Conservation (phyloP, 2,329 filamentous ascomycete genomes). For the Nannizziopsis barbatae region DNA sequence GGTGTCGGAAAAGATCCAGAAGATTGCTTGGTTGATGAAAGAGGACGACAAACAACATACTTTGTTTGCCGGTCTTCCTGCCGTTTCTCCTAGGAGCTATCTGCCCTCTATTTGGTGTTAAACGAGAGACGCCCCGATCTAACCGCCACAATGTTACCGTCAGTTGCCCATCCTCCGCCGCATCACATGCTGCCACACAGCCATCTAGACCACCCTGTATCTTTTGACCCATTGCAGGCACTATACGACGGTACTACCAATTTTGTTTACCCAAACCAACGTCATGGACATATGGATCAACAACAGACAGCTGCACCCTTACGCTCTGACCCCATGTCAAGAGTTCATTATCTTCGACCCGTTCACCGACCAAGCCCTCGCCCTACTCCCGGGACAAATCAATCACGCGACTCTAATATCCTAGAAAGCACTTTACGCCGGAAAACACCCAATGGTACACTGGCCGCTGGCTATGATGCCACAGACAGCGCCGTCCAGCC, state of each 20-base stretch:
- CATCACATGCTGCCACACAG: slow-evolving; percentile 35
- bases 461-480: slow-evolving; percentile 84
- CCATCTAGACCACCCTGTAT: slow-evolving; percentile 26
- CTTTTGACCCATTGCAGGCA: slow-evolving; percentile 23
- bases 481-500: slow-evolving; percentile 63
- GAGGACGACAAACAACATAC: slow-evolving; percentile 10
- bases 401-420: slow-evolving; percentile 14
- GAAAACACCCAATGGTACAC: slow-evolving; percentile 89
- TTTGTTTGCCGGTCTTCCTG: slow-evolving; percentile 10
- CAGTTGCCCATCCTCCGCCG: slow-evolving; percentile 32
- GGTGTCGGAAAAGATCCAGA: slow-evolving; percentile 37
- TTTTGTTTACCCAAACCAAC: slow-evolving; percentile 22
- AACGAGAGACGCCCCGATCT: not conserved
- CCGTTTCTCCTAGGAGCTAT: not conserved
- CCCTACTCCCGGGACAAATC: slow-evolving; percentile 20
- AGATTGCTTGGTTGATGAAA: slow-evolving; percentile 30
- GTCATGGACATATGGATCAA: slow-evolving; percentile 16
- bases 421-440: slow-evolving; percentile 69
- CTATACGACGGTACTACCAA: slow-evolving; percentile 25
- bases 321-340: slow-evolving; percentile 24
- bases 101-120: not conserved
- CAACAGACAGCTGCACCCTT: not conserved
- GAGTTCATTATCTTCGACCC: slow-evolving; percentile 31
- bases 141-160: slow-evolving; percentile 38
- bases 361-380: slow-evolving; percentile 28